Conservation (phyloP, 2,329 filamentous ascomycete genomes). For the Huntiella moniliformis region DNA sequence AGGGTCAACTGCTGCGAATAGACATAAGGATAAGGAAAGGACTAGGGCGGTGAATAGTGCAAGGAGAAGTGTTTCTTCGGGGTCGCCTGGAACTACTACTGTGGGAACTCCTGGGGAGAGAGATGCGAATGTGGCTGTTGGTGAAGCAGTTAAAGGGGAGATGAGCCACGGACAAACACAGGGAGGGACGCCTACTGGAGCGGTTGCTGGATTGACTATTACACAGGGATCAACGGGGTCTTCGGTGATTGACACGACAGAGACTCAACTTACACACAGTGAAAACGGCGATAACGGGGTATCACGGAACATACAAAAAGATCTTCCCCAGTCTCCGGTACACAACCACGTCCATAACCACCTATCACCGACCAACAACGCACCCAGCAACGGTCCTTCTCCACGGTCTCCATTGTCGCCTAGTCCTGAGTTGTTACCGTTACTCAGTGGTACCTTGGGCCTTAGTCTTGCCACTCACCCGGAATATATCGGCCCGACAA, state of each 20-base stretch:
- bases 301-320: not conserved
- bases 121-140: too few species aligned
- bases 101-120: too few species aligned
- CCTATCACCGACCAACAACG: too few species aligned
- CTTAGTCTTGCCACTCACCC: conserved; percentile 40
- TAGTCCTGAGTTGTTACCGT: conserved; percentile 13
- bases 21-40: conserved; percentile 14
- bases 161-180: too few species aligned
- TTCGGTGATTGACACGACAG: not conserved
- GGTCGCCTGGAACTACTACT: not conserved
- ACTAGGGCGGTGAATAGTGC: conserved; percentile 3
- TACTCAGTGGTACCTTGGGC: conserved; percentile 28
- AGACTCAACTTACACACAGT: not conserved
- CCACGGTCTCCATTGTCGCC: conserved; percentile 2
- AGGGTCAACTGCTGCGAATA: conserved; percentile 15
- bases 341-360: too few species aligned
- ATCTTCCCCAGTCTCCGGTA: not conserved
- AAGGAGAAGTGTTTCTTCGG: conserved; percentile 8
- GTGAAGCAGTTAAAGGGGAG: too few species aligned
- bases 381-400: not conserved
- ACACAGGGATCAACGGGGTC: not conserved
- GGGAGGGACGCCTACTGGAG: not conserved
- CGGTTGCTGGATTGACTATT: conserved; percentile 1
- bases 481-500: conserved; percentile 40
- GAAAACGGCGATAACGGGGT: conserved; percentile 10